These are phyloP conservation scores for Hypoxylon rickii DNA, from an alignment of 495 filamentous ascomycete genomes.

Conservation along the genomic window DNA sequence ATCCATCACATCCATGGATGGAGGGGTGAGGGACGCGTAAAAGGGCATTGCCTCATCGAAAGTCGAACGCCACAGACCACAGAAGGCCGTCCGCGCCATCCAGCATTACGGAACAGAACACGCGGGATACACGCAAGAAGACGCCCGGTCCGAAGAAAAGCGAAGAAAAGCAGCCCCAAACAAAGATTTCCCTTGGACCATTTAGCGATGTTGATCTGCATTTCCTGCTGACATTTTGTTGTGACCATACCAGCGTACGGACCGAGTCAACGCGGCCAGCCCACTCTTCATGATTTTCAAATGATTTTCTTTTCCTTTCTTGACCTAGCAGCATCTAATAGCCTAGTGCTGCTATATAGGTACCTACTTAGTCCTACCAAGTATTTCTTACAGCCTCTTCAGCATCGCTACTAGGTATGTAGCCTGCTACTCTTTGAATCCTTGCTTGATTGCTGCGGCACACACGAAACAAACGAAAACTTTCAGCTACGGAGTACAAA, in stretches of 20 bases:
- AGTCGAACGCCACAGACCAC: conserved; percentile 18
- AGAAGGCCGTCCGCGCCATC: not conserved
- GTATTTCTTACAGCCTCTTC: no score
- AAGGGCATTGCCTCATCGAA: conserved; percentile 19
- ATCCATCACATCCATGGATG: no score
- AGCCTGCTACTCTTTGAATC: not conserved
- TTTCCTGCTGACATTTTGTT: conserved; percentile 14
- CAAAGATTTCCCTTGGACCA: conserved; percentile 1
- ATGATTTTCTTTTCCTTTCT: not conserved
- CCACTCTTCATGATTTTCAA: conserved; percentile 4
- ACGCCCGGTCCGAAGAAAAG: conserved; percentile 9
- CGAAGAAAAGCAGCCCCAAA: no score
- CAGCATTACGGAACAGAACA: conserved; percentile 18
- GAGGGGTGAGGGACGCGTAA: conserved; percentile 18
- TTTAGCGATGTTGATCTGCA: conserved; percentile 24
- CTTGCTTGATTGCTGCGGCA: conserved; percentile 23
- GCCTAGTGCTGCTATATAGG: no score
- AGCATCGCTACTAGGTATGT: no score
- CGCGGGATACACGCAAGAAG: conserved; percentile 20
- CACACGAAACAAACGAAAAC: conserved; percentile 25
- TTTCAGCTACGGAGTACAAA: no score
- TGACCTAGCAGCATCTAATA: no score
- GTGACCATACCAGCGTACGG: not conserved
- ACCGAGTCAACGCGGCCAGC: conserved; percentile 10
- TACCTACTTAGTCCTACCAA: no score